Evolutionary conservation across 345 rosid genomes (phyloP).

Genomic region (Hibiscus mutabilis): DNA sequence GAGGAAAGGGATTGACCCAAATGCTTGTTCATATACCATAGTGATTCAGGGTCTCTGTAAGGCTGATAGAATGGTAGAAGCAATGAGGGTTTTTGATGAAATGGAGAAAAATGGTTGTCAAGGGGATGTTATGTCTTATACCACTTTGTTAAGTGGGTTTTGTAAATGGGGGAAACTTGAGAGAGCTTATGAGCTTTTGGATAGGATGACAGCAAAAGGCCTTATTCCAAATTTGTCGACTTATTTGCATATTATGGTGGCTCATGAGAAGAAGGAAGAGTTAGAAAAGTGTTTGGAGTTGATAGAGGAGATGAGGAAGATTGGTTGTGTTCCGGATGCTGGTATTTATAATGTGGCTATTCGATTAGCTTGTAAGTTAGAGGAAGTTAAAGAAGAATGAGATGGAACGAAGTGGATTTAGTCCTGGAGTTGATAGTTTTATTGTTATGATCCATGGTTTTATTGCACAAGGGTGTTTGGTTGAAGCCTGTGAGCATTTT

Average conservation of each 20-base stretch:
- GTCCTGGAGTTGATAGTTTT: constrained; percentile 73
- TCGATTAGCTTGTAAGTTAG: constrained; percentile 73
- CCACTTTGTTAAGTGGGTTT: constrained; percentile 73
- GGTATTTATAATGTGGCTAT: constrained; percentile 54
- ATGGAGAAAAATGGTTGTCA: constrained; percentile 70
- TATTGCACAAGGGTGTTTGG: constrained; percentile 45
- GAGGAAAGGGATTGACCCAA: constrained; percentile 56
- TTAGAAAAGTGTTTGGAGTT: constrained; percentile 61
- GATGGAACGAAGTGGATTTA: constrained; percentile 54
- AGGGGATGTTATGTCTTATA: constrained; percentile 65
- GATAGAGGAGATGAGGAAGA: constrained; percentile 48
- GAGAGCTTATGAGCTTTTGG: constrained; percentile 51
- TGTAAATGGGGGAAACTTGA: constrained; percentile 66
- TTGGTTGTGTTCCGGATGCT: constrained; percentile 53
- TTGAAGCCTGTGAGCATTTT: constrained; percentile 65
- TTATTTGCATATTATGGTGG: constrained; percentile 69
- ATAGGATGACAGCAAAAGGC: constrained; percentile 52
- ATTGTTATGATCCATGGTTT: constrained; percentile 69
- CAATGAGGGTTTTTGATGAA: constrained; percentile 57
- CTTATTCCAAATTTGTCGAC: constrained; percentile 47
- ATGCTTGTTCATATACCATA: constrained; percentile 56
- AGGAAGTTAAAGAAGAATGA: constrained; percentile 67
- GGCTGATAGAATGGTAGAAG: constrained; percentile 72
- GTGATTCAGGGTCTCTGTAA: constrained; percentile 68
- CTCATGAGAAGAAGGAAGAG: constrained; percentile 71